These are phyloP conservation scores for Dendrobium chrysotoxum DNA, from an alignment of 106 monocot species.

Conservation along the genomic window DNA sequence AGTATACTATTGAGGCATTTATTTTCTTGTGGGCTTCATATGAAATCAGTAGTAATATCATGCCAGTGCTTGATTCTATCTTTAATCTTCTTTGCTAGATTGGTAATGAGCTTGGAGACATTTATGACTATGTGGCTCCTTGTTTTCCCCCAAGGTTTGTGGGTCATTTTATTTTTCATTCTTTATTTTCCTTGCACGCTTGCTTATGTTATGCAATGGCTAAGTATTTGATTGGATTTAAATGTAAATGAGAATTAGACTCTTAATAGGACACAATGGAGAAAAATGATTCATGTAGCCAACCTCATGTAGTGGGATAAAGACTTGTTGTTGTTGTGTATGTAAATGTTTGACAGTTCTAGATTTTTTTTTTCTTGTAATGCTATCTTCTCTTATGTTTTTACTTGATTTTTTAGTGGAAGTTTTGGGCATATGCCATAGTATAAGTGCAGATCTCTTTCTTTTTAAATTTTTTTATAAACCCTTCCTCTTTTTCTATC, in stretches of 20 bases:
- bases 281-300: too few relatives aligned
- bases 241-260: too few relatives aligned
- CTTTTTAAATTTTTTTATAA: background rate
- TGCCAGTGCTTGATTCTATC: background rate
- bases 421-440: background rate
- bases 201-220: background rate
- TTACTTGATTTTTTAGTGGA: background rate
- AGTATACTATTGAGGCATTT: background rate
- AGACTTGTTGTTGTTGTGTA: background rate
- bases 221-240: background rate
- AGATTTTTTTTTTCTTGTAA: background rate
- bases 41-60: background rate
- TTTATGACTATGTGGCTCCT: constrained; percentile 97
- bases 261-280: too few relatives aligned
- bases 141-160: constrained; percentile 99
- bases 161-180: background rate
- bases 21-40: background rate
- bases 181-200: background rate
- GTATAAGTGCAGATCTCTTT: background rate
- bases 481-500: background rate
- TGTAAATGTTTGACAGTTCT: background rate
- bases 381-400: background rate
- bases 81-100: constrained; percentile 44
- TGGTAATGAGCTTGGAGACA: constrained; percentile 81
- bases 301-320: too few relatives aligned